Evolutionary conservation across 1,284 basidiomycete genomes (phyloP).

Genomic region (Ceratobasidium sp.): DNA sequence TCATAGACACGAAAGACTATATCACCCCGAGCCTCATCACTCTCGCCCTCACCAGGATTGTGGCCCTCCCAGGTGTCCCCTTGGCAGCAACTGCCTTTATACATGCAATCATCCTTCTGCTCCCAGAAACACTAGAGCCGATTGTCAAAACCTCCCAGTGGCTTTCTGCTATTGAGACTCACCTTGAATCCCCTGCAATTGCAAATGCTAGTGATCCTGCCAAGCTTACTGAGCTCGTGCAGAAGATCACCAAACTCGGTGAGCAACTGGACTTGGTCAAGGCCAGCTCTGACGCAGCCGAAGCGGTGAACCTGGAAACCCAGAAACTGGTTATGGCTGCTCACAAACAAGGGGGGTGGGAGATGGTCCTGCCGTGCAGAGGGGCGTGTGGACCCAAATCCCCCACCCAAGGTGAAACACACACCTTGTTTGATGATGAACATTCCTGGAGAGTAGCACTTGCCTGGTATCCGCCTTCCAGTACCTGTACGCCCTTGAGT

Average conservation of each 20-base stretch:
- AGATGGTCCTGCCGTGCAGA: not conserved
- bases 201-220: not conserved
- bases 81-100: not conserved
- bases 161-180: not conserved
- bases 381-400: not conserved
- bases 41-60: not conserved
- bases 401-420: too few relatives aligned
- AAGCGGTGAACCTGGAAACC: not conserved
- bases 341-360: not conserved
- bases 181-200: not conserved
- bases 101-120: not conserved
- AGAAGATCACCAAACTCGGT: not conserved
- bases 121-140: not conserved
- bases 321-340: not conserved
- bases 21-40: not conserved
- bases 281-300: not conserved
- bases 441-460: too few relatives aligned
- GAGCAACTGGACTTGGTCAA: not conserved
- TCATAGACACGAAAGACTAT: not conserved
- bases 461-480: too few relatives aligned
- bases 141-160: not conserved
- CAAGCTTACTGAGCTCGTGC: not conserved
- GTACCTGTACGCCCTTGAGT: too few relatives aligned
- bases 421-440: too few relatives aligned
- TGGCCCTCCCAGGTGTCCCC: not conserved